Conservation (phyloP, 2,329 filamentous ascomycete genomes). For the Hirsutella minnesotensis region DNA sequence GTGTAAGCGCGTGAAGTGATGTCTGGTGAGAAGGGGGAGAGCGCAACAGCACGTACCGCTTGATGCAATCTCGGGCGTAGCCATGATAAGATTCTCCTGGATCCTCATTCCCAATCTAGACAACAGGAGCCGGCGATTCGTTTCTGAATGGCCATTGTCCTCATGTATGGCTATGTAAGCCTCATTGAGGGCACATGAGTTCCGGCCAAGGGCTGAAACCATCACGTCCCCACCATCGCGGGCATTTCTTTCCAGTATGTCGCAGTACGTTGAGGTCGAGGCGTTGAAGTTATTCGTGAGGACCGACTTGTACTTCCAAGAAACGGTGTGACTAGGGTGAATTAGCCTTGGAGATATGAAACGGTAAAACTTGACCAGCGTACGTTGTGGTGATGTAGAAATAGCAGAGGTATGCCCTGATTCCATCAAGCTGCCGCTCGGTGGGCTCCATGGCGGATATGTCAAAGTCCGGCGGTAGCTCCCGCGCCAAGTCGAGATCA, state of each 20-base stretch:
- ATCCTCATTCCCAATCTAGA: not conserved
- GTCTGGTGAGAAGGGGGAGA: conserved; percentile 2
- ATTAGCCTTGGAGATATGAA: not conserved
- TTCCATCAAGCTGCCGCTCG: conserved; percentile 23
- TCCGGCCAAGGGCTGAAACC: conserved; percentile 30
- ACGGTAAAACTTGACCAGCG: conserved; percentile 6
- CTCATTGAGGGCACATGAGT: conserved; percentile 28
- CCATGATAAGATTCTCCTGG: not conserved
- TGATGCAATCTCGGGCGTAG: conserved; percentile 6
- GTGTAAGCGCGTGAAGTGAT: conserved; percentile 4
- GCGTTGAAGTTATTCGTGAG: conserved; percentile 22
- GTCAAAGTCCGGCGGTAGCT: conserved; percentile 8
- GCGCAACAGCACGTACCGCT: conserved; percentile 5
- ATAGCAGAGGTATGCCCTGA: conserved; percentile 34
- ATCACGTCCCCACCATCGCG: conserved; percentile 25
- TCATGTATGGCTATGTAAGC: conserved; percentile 19
- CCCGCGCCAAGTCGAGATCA: conserved; percentile 37
- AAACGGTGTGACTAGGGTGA: conserved; percentile 21
- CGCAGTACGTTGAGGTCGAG: conserved; percentile 33
- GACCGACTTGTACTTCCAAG: conserved; percentile 23
- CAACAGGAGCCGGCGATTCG: not conserved
- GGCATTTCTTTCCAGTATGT: conserved; percentile 26
- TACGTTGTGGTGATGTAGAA: conserved; percentile 32
- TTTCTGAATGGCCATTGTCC: conserved; percentile 7
- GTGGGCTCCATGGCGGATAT: not conserved